These are phyloP conservation scores for Haplosporangium sp. DNA, from an alignment of 371 early-diverging fungal species.

Conservation along the genomic window DNA sequence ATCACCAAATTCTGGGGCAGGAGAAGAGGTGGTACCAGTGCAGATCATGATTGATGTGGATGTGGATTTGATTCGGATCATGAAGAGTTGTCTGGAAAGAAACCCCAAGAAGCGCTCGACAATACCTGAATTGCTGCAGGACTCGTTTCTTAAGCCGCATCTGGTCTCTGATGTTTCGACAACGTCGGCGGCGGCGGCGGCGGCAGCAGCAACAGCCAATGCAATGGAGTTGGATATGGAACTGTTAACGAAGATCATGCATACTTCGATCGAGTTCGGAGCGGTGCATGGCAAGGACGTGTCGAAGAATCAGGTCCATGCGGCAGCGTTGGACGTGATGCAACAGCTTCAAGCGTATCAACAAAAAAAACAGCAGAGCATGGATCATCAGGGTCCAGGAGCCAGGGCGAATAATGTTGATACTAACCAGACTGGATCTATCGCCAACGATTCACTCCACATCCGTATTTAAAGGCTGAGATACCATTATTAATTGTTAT, in stretches of 20 bases:
- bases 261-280: not conserved
- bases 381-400: not conserved
- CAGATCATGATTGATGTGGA: slow-evolving; percentile 43
- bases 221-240: not conserved
- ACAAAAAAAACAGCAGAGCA: not conserved
- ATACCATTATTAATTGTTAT: too few relatives aligned
- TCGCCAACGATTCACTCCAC: too few relatives aligned
- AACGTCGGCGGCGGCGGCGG: not conserved
- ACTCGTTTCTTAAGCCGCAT: slow-evolving; percentile 63
- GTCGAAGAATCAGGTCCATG: not conserved
- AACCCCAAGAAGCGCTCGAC: slow-evolving; percentile 76
- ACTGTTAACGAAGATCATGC: not conserved
- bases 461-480: too few relatives aligned
- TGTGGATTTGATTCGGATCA: slow-evolving; percentile 62
- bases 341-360: not conserved
- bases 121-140: slow-evolving; percentile 77
- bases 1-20: not conserved
- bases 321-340: not conserved
- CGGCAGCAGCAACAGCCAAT: not conserved
- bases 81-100: slow-evolving; percentile 74
- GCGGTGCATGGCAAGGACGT: not conserved
- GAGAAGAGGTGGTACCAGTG: not conserved
- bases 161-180: not conserved
- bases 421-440: not conserved
- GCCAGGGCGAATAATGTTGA: not conserved